Conservation (phyloP, 495 filamentous ascomycete species). For the Hyaloscypha variabilis region DNA sequence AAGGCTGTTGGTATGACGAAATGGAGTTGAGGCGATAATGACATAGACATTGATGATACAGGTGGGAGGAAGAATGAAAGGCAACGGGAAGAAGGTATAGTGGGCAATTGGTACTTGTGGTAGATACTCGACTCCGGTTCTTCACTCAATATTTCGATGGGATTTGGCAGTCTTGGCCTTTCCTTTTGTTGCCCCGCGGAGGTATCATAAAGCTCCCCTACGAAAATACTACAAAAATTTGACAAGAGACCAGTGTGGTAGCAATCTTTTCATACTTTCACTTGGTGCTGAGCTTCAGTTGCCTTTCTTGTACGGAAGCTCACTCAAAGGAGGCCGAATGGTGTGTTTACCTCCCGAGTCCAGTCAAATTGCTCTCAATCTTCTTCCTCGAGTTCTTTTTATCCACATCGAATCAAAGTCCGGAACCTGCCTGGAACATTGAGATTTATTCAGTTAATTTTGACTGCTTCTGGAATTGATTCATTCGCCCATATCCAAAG, state of each 20-base stretch:
- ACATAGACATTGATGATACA: background rate
- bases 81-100: background rate
- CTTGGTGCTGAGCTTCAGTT: too few relatives aligned
- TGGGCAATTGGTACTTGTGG: background rate
- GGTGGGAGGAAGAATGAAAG: background rate
- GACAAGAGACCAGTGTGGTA: background rate
- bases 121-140: constrained; percentile 22
- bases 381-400: too few relatives aligned
- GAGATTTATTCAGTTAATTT: too few relatives aligned
- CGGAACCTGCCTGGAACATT: too few relatives aligned
- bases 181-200: background rate
- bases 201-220: background rate
- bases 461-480: too few relatives aligned
- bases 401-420: too few relatives aligned
- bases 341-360: too few relatives aligned
- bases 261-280: too few relatives aligned
- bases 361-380: too few relatives aligned
- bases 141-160: constrained; percentile 9
- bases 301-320: too few relatives aligned
- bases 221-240: background rate
- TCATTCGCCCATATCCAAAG: too few relatives aligned
- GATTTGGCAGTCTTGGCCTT: constrained; percentile 6
- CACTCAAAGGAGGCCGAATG: too few relatives aligned
- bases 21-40: background rate
- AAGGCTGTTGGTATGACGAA: background rate